A percentile compares a stretch with the other conserved stretches of the same genome.
Evolutionary conservation across 2,329 filamentous ascomycete genomes (phyloP).

Genomic region (Trichoderma brevicompactum): DNA sequence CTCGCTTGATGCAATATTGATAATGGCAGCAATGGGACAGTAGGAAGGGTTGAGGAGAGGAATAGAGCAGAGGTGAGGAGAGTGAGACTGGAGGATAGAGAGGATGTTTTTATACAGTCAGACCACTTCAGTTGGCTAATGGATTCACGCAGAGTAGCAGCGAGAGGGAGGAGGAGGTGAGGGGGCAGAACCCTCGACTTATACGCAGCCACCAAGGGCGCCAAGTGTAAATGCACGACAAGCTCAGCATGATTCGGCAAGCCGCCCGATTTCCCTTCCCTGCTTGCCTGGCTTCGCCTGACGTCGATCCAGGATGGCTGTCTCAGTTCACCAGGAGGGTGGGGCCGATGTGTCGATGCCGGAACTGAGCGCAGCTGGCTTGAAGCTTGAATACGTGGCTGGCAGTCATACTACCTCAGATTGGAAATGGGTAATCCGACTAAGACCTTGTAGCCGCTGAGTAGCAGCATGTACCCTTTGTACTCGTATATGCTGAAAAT

Average conservation of each 20-base stretch:
- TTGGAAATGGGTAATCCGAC: constrained; percentile 15
- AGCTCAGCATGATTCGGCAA: constrained; percentile 20
- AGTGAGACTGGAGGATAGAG: background rate
- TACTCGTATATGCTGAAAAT: background rate
- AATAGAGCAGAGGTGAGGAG: background rate
- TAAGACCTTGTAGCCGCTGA: constrained; percentile 11
- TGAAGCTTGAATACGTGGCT: constrained; percentile 29
- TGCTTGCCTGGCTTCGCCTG: constrained; percentile 3
- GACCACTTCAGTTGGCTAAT: background rate
- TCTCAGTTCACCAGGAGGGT: constrained; percentile 23
- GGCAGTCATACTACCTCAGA: constrained; percentile 23
- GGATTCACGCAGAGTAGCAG: constrained; percentile 2
- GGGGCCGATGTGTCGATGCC: constrained; percentile 22
- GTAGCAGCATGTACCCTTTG: constrained; percentile 21
- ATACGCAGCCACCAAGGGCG: constrained; percentile 24
- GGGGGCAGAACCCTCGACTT: constrained; percentile 21
- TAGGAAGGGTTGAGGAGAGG: too few species aligned
- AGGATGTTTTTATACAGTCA: background rate
- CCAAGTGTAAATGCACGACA: constrained; percentile 21
- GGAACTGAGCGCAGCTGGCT: constrained; percentile 17
- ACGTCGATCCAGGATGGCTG: constrained; percentile 26
- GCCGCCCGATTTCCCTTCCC: constrained; percentile 19
- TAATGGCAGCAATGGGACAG: background rate
- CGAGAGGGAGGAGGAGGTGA: background rate
- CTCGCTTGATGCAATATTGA: background rate